Conservation (phyloP, 495 filamentous ascomycete species). For the Pyrenula massariospora region DNA sequence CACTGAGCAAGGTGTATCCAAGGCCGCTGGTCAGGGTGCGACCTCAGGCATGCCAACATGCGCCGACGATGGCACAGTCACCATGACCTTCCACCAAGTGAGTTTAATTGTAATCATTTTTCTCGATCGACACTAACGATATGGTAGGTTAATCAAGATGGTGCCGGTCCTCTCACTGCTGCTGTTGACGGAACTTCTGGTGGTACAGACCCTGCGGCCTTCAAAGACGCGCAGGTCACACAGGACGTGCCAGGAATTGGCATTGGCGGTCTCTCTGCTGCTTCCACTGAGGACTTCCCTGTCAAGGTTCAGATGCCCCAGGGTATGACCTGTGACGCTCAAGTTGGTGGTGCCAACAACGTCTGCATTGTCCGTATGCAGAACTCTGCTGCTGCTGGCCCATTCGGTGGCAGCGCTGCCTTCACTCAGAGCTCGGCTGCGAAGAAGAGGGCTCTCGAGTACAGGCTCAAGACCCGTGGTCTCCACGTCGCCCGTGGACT, state of each 20-base stretch:
- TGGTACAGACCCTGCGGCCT: conserved; percentile 38
- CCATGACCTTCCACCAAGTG: conserved; percentile 24
- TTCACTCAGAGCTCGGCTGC: conserved; percentile 11
- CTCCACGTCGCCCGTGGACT: not conserved
- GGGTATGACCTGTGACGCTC: conserved; percentile 47
- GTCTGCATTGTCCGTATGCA: conserved; percentile 48
- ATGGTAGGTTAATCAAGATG: conserved; percentile 25
- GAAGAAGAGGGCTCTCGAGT: not conserved
- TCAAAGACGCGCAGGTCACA: conserved; percentile 40
- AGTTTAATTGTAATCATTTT: not conserved
- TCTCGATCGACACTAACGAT: not conserved
- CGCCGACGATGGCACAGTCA: conserved; percentile 37
- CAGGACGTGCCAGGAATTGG: conserved; percentile 45
- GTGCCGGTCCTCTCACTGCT: conserved; percentile 22
- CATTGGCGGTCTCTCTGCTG: conserved; percentile 30
- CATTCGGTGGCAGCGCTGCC: conserved; percentile 44
- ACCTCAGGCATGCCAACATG: conserved; percentile 36
- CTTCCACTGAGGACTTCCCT: conserved; percentile 41
- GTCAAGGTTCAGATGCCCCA: conserved; percentile 46
- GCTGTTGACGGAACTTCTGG: conserved; percentile 35
- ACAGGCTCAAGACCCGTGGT: not conserved
- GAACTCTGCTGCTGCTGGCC: conserved; percentile 43
- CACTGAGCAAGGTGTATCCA: conserved; percentile 28
- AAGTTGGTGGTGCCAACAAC: conserved; percentile 35
- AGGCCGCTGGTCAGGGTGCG: conserved; percentile 27